Conservation (phyloP, 192 early-diverging fungal species). For the Phycomyces nitens region DNA sequence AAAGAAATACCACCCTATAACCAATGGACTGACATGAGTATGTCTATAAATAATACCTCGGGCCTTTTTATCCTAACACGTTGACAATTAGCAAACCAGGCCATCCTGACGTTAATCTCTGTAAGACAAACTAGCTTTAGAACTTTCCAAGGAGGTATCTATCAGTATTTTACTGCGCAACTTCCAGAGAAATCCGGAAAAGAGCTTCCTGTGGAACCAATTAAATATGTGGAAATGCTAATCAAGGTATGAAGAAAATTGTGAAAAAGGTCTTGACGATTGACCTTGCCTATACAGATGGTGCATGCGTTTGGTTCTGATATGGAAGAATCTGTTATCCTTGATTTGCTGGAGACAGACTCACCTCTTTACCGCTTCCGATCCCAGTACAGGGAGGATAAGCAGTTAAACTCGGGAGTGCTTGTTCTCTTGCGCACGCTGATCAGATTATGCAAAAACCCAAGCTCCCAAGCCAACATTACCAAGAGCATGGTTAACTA, state of each 20-base stretch:
- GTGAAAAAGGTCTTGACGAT: no score
- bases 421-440: conserved; percentile 9
- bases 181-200: not conserved
- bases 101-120: conserved; percentile 1
- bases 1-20: conserved; percentile 28
- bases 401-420: not conserved
- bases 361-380: conserved; percentile 10
- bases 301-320: conserved; percentile 11
- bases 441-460: not conserved
- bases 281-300: not conserved
- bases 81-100: conserved; percentile 4
- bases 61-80: not conserved
- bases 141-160: conserved; percentile 7
- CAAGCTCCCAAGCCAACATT: not conserved
- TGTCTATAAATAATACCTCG: not conserved
- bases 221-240: conserved; percentile 5
- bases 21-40: conserved; percentile 44
- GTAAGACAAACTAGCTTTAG: conserved; percentile 4
- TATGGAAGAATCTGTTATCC: conserved; percentile 10
- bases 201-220: not conserved
- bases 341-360: conserved; percentile 12
- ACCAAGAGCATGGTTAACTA: not conserved
- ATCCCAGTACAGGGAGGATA: not conserved
- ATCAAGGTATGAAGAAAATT: conserved; percentile 9
- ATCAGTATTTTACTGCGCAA: conserved; percentile 5